Base-by-base conservation (phyloP, 2,329 filamentous ascomycete genomes). In the Diaporthe sp. region DNA sequence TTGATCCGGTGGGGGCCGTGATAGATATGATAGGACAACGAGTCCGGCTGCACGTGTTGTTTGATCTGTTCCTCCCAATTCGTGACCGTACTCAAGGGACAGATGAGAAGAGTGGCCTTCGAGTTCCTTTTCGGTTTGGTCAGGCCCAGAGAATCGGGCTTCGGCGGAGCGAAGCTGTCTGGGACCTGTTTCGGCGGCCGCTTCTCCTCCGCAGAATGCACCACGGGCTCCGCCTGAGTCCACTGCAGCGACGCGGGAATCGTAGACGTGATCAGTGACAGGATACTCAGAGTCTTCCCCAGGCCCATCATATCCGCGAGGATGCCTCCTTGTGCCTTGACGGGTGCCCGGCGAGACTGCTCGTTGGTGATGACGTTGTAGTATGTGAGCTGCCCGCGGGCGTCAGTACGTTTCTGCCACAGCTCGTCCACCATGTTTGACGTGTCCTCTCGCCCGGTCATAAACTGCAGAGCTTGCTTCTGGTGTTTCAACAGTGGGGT, bases 21-120 rank as follows among this genome's bases (percentile, higher is more conserved):
- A 77, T 98, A 98, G 71, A 97, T 90, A 81, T 97, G 94, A 79
- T 91, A 94, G 1, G 86, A 92, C 25, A 98, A 81, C 10, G 89
- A 85, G 0, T 87, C 88, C 0, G 90, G 87, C 66, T 89, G 87
- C 59, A 97, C 86, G 82, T 99, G 97, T 74, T 94, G 89, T 79
- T 93, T 93, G 75, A 98, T 94, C 83, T 99, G 97, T 78, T 95
- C 92, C 79, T 96, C 93, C 97, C 97, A 99, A 80, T 98, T 99
- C 35, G 93, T 93, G 73, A 98, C 92, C 0, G 96, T 97, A 79
- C 94, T 98, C 3, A 98, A 88, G 1, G 97, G 97, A 73, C 94
- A 97, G 22, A 99, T 91, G 25, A 99, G 88, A 42, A 99, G 86
- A 0, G 97, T 98, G 0, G 94, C 92, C 79, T 92, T 93, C 8